These are phyloP conservation scores for Magnaporthiopsis rhizophila DNA, from an alignment of 2,329 filamentous ascomycete species.

Conservation along the genomic window DNA sequence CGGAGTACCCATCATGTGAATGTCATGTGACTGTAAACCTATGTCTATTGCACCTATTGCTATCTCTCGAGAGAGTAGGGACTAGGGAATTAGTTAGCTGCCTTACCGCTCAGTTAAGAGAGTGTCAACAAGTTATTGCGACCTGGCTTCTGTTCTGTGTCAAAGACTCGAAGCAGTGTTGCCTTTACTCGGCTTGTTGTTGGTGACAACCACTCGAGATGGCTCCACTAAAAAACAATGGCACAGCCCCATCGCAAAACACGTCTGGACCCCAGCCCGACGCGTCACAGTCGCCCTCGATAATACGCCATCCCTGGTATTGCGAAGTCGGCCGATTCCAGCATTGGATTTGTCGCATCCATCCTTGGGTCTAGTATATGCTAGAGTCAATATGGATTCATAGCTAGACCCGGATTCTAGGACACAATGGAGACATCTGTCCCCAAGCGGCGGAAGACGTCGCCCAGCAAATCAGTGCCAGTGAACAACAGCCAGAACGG, in stretches of 20 bases:
- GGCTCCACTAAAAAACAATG: neutral
- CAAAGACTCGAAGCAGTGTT: neutral
- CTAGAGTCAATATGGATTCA: neutral
- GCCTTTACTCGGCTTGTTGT: neutral
- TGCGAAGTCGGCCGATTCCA: neutral
- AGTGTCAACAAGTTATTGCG: too few species aligned
- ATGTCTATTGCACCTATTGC: too few species aligned
- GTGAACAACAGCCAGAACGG: constrained; percentile 18
- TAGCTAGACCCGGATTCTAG: neutral
- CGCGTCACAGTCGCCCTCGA: neutral
- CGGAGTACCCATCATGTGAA: neutral
- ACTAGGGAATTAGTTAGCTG: too few species aligned
- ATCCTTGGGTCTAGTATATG: neutral
- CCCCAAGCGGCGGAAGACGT: constrained; percentile 57
- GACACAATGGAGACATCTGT: constrained; percentile 47
- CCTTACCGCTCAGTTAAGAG: too few species aligned
- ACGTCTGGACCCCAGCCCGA: neutral
- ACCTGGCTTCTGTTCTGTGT: too few species aligned
- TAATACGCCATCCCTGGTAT: neutral
- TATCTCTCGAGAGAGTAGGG: too few species aligned
- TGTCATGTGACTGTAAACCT: neutral
- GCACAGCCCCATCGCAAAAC: neutral
- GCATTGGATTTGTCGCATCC: neutral
- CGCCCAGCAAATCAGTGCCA: constrained; percentile 39
- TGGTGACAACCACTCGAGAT: neutral